Evolutionary conservation across 768 basidiomycete species (phyloP).

Genomic region (Gyrodon lividus): DNA sequence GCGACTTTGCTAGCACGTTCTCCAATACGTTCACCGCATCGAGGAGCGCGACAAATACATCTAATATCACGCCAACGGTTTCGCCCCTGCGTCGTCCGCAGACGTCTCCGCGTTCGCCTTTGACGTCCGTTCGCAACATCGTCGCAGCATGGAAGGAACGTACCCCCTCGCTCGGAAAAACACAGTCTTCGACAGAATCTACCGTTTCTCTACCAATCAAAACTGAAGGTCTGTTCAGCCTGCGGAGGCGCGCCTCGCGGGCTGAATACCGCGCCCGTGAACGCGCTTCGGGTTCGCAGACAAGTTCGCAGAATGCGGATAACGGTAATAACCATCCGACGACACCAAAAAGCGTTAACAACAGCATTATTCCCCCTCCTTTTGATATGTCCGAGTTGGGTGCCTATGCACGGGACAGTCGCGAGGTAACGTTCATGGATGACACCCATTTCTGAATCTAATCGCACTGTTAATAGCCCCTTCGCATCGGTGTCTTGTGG

Average conservation of each 20-base stretch:
- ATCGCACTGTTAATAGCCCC: slow-evolving; percentile 52
- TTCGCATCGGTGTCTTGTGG: slow-evolving; percentile 84
- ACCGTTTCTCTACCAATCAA: slow-evolving; percentile 36
- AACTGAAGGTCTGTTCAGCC: slow-evolving; percentile 33
- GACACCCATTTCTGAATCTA: slow-evolving; percentile 4
- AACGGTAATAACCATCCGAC: slow-evolving; percentile 12
- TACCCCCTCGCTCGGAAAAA: slow-evolving; percentile 44
- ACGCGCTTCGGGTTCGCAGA: slow-evolving; percentile 8
- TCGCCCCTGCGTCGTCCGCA: slow-evolving; percentile 62
- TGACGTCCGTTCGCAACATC: slow-evolving; percentile 74
- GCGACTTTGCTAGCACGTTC: slow-evolving; percentile 37
- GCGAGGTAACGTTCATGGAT: slow-evolving; percentile 38
- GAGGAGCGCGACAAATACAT: slow-evolving; percentile 21
- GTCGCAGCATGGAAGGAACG: slow-evolving; percentile 81
- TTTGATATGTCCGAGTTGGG: slow-evolving; percentile 50
- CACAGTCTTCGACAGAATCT: slow-evolving; percentile 39
- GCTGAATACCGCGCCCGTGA: slow-evolving; percentile 14
- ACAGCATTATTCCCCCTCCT: slow-evolving; percentile 40
- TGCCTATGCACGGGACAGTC: slow-evolving; percentile 38
- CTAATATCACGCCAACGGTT: slow-evolving; percentile 40
- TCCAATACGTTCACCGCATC: slow-evolving; percentile 42
- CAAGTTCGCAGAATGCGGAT: slow-evolving; percentile 9
- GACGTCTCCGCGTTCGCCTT: slow-evolving; percentile 65
- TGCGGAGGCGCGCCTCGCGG: slow-evolving; percentile 33
- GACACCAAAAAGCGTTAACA: slow-evolving; percentile 31